Conservation (phyloP, 495 filamentous ascomycete species). For the Amorphotheca resinae region DNA sequence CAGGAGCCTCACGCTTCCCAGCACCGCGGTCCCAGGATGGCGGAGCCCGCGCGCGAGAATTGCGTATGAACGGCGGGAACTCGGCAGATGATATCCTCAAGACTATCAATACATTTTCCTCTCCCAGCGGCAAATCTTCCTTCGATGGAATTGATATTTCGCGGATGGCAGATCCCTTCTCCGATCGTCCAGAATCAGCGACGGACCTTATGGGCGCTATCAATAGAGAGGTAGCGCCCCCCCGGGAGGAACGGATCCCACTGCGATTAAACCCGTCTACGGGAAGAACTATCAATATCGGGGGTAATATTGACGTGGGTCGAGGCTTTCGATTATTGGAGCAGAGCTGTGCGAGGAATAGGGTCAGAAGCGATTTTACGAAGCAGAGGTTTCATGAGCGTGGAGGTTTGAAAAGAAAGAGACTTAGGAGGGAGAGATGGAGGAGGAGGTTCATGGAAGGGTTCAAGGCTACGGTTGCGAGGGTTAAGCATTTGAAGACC, state of each 20-base stretch:
- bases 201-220: not conserved
- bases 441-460: slow-evolving; percentile 49
- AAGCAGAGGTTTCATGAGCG: slow-evolving; percentile 58
- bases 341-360: slow-evolving; percentile 36
- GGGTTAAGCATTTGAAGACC: slow-evolving; percentile 51
- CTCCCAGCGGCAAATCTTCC: not conserved
- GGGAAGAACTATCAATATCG: slow-evolving; percentile 47
- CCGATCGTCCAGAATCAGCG: not conserved
- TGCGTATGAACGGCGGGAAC: slow-evolving; percentile 1
- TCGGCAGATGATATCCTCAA: slow-evolving; percentile 1
- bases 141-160: not conserved
- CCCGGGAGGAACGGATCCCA: slow-evolving; percentile 3
- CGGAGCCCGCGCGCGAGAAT: not conserved
- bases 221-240: not conserved
- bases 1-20: slow-evolving; percentile 3
- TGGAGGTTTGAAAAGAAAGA: slow-evolving; percentile 61
- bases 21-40: not conserved
- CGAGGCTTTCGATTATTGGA: slow-evolving; percentile 40
- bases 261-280: slow-evolving; percentile 37
- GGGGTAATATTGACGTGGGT: slow-evolving; percentile 36
- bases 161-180: not conserved
- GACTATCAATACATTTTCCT: not conserved
- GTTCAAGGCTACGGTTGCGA: slow-evolving; percentile 44
- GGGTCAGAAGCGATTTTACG: slow-evolving; percentile 33
- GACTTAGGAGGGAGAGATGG: slow-evolving; percentile 54